Evolutionary conservation across 2,329 filamentous ascomycete genomes (phyloP), one percentile per base, ranked within the genome.

Genomic region (Alternaria alternata): DNA sequence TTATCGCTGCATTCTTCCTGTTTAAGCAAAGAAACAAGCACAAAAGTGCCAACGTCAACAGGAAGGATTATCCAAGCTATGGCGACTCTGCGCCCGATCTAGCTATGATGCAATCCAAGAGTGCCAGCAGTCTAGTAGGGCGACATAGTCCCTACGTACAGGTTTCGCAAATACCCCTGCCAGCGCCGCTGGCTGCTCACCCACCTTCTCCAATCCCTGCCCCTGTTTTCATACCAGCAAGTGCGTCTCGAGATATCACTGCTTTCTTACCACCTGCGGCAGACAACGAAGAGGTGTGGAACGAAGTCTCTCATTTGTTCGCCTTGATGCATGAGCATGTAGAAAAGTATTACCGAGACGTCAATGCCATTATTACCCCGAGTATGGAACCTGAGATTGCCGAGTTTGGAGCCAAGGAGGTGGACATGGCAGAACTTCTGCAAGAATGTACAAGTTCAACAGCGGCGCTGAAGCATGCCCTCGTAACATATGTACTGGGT

Each of bases 261-360:
- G 60, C 62, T 8, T 63, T 76, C 12, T 52, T 78, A 3, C 73
- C 74, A 0, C 62, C 65, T 28, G 51, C 65, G 0, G 73, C 71
- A 9, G 68, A 69, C 26, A 73, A 75, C 18, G 38, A 47, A 5
- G 64, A 68, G 9, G 61, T 77, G 7, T 61, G 63, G 24, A 64
- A 56, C 14, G 64, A 59, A n/a, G 62, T 75, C 1, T 53, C 67
- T 1, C 58, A 38, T 8, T 51, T 78, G 24, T 76, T 78, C 51
- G 63, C 51, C 22, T 62, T 69, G 42, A 63, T 76, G 16, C 71
- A 75, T 18, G 54, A 57, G 7, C 75, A 76, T 52, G 59, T 78
- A 39, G 71, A 76, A 16, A 69, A 53, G 7, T 76, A 71, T 52
- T 78, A 78, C 54, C 72, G 76, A 47, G 73, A 78, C 44, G 71